Evolutionary conservation across 2,329 filamentous ascomycete genomes (phyloP), one percentile per base, ranked within the genome.

Genomic region (Sclerotinia spermophila): DNA sequence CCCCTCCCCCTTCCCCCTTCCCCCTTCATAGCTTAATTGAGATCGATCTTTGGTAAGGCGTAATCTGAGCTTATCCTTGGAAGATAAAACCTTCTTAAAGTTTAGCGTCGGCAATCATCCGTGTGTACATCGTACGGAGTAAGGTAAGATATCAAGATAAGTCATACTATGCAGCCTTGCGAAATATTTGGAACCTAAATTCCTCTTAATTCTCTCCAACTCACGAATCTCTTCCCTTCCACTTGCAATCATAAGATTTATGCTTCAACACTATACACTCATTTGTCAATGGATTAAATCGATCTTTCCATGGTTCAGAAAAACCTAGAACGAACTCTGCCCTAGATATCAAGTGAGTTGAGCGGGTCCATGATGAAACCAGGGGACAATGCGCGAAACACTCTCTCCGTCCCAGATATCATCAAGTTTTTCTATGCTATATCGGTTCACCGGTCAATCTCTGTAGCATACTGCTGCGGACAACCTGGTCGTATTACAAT

Each of bases 331-430:
- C 19, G 27, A 45, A n/a, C 27, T n/a, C 45, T 30, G 33, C 42
- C 42, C 19, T 30, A 24, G 35, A 59, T 17, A 59, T 40, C 11
- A n/a, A 38, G 33, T 38, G 33, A 33, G 55, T n/a, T 38, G 48
- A 42, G 68, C 68, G 68, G 68, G 48, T 33, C 68, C 30, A 66
- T 7, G 59, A 66, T 69, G 68, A 69, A 69, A 69, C 68, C 68
- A 69, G 68, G 38, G 44, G 58, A 66, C 68, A 30, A 27, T 44
- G 68, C 68, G 51, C 48, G 59, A 69, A 69, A 69, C 68, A 48
- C 68, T 4, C 40, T 64, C 67, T 48, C 44, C 33, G 56, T 69
- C 42, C 67, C 67, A 53, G 67, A 69, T 69, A 55, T 69, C 67
- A 51, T 69, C 30, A 64, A 69, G 15, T 35, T 33, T 45, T 44